Conservation (phyloP, 192 early-diverging fungal genomes). For the Phlyctochytrium planicorne region DNA sequence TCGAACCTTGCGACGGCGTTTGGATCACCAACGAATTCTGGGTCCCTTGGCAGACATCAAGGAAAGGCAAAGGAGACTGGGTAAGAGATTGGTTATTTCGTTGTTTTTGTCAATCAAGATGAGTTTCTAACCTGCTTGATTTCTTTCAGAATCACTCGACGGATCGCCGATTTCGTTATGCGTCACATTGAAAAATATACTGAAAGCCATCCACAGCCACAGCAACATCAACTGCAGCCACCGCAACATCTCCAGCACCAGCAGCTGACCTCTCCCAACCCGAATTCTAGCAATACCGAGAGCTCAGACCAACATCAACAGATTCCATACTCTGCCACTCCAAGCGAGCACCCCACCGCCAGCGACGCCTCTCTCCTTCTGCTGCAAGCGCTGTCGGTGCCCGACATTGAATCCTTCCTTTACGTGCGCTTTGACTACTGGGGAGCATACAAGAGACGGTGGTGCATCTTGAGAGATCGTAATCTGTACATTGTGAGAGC, state of each 20-base stretch:
- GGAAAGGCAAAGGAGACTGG: background rate
- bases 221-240: background rate
- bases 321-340: background rate
- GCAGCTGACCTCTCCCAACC: background rate
- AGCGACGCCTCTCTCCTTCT: background rate
- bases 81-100: too few relatives aligned
- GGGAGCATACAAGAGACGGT: background rate
- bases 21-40: too few relatives aligned
- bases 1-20: too few relatives aligned
- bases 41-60: too few relatives aligned
- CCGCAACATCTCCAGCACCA: background rate
- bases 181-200: background rate
- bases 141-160: background rate
- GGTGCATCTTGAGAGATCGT: background rate
- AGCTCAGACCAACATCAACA: background rate
- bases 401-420: slow-evolving; percentile 6
- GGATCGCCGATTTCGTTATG: background rate
- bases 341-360: background rate
- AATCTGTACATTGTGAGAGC: background rate
- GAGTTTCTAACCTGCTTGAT: too few relatives aligned
- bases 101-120: too few relatives aligned
- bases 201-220: background rate
- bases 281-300: background rate
- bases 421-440: slow-evolving; percentile 1
- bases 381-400: background rate